Evolutionary conservation across 2,329 filamentous ascomycete genomes (phyloP).

Genomic region (Clonostachys rosea): DNA sequence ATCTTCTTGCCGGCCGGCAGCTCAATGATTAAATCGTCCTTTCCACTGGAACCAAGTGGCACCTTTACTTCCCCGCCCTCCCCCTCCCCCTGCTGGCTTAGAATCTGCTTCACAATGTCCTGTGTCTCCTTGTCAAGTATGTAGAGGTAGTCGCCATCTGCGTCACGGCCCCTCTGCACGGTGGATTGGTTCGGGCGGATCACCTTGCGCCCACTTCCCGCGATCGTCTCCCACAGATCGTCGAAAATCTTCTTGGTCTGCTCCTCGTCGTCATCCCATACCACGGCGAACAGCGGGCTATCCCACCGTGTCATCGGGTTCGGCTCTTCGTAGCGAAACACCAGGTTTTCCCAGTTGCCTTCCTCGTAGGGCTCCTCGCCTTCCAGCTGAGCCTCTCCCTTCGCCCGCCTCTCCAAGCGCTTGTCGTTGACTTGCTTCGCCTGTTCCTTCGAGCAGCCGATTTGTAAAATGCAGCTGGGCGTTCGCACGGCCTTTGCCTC

Average conservation of each 20-base stretch:
- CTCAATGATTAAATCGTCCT: constrained; percentile 53
- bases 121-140: constrained; percentile 76
- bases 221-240: constrained; percentile 71
- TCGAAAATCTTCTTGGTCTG: constrained; percentile 53
- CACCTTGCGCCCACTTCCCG: constrained; percentile 55
- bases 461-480: constrained; percentile 68
- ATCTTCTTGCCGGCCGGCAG: constrained; percentile 59
- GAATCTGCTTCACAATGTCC: constrained; percentile 65
- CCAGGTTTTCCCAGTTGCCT: constrained; percentile 70
- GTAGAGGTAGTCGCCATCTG: constrained; percentile 71
- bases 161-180: constrained; percentile 56
- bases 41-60: constrained; percentile 21
- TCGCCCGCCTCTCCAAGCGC: constrained; percentile 32
- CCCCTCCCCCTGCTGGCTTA: constrained; percentile 67
- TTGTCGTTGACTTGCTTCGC: constrained; percentile 56
- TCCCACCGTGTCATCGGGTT: constrained; percentile 85
- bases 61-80: constrained; percentile 56
- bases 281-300: constrained; percentile 73
- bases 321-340: constrained; percentile 81
- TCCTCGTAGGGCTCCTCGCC: constrained; percentile 39
- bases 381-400: constrained; percentile 1
- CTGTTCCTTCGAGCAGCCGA: constrained; percentile 50
- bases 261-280: constrained; percentile 69
- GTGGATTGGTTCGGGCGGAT: constrained; percentile 74
- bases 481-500: constrained; percentile 78